Evolutionary conservation across 352 stramenopile species (phyloP).

Genomic region (Phytophthora fragariae): DNA sequence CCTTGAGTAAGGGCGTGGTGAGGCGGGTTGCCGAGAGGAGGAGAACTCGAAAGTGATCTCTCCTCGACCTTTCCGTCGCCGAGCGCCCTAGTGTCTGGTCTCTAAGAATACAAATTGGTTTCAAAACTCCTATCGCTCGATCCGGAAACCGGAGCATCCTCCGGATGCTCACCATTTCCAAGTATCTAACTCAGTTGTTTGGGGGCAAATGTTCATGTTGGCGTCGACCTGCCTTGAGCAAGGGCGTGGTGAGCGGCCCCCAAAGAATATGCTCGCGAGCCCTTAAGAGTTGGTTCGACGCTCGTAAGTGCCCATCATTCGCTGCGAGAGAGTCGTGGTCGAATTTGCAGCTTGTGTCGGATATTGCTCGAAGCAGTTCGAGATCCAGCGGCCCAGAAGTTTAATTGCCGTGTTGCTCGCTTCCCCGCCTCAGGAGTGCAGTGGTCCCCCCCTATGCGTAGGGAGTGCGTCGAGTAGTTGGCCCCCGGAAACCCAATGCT

Average conservation of each 20-base stretch:
- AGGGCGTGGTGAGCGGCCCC: constrained; percentile 24
- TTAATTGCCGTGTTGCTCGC: constrained; percentile 8
- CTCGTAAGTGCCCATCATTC: background rate
- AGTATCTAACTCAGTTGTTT: too few relatives aligned
- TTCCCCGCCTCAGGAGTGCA: background rate
- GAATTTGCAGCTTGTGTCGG: constrained; percentile 9
- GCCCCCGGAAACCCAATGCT: constrained; percentile 1
- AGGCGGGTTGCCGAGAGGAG: background rate
- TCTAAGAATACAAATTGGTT: too few relatives aligned
- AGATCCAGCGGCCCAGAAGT: constrained; percentile 7
- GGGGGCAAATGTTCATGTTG: too few relatives aligned
- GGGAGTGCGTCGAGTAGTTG: constrained; percentile 17
- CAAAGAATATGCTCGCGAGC: constrained; percentile 12
- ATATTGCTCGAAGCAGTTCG: constrained; percentile 23
- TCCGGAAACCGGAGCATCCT: too few relatives aligned
- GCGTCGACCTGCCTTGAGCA: background rate
- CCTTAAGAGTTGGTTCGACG: background rate
- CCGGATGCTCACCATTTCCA: too few relatives aligned
- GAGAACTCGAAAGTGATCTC: too few relatives aligned
- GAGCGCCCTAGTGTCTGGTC: too few relatives aligned
- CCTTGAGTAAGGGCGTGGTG: constrained; percentile 12
- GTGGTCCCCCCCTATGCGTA: constrained; percentile 12
- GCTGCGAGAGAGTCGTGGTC: background rate
- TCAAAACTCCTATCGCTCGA: too few relatives aligned
- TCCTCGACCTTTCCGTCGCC: too few relatives aligned